Evolutionary conservation across 2,329 filamentous ascomycete species (phyloP).

Genomic region (Lizonia empirigonia): DNA sequence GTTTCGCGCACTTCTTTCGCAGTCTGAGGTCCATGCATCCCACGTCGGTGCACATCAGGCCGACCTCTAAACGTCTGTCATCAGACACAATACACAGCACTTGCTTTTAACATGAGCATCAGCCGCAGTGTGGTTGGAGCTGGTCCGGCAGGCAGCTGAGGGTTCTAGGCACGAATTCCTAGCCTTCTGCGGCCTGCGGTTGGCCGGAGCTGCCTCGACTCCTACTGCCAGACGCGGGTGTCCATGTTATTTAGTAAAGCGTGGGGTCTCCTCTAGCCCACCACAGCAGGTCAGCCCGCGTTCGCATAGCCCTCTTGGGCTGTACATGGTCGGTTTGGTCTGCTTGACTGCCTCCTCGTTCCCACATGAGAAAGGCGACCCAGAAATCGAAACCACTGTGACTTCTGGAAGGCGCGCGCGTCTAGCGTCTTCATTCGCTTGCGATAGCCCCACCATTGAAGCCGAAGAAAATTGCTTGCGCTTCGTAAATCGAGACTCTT

Average conservation of each 20-base stretch:
- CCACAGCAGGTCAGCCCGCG: conserved; percentile 12
- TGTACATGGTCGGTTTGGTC: conserved; percentile 4
- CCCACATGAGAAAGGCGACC: background rate
- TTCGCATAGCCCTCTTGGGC: conserved; percentile 15
- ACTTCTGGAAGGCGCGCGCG: conserved; percentile 11
- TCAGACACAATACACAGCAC: too few relatives aligned
- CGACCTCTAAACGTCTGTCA: background rate
- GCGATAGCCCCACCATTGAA: conserved; percentile 19
- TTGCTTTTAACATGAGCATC: background rate
- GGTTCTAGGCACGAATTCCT: background rate
- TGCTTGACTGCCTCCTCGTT: background rate
- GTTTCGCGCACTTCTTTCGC: background rate
- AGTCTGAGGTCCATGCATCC: conserved; percentile 9
- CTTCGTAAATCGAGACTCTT: conserved; percentile 15
- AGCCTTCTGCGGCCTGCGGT: background rate
- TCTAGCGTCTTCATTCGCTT: conserved; percentile 15
- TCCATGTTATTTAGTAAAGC: conserved; percentile 17
- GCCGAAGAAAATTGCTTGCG: conserved; percentile 17
- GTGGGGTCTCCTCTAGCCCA: conserved; percentile 17
- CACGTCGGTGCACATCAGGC: conserved; percentile 10
- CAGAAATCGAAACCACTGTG: background rate
- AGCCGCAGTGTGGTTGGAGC: conserved; percentile 2
- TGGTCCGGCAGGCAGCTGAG: conserved; percentile 1
- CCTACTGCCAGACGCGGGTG: conserved; percentile 5
- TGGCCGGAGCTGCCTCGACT: background rate